Conservation (phyloP, 805 yeast genomes). For the Teunomyces kruisii region DNA sequence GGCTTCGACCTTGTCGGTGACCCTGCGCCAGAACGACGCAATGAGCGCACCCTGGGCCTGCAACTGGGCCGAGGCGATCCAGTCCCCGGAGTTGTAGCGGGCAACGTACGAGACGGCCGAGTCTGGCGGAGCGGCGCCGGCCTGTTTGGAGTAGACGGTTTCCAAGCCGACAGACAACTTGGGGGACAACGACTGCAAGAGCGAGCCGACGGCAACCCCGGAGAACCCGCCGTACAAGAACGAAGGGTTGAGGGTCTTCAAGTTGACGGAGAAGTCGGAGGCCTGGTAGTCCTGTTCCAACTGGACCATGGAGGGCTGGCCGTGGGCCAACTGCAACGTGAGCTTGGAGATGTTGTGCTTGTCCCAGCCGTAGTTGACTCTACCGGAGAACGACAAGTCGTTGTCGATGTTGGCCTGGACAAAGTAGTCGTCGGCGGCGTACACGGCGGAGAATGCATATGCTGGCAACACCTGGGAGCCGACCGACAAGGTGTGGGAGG, state of each 20-base stretch:
- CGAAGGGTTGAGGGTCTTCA: constrained; percentile 90
- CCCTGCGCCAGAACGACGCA: constrained; percentile 92
- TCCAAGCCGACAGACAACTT: constrained; percentile 87
- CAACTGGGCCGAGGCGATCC: constrained; percentile 92
- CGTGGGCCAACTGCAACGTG: constrained; percentile 82
- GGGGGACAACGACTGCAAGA: constrained; percentile 85
- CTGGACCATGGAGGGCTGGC: constrained; percentile 92
- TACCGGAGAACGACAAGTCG: constrained; percentile 80
- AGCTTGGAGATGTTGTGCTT: constrained; percentile 74
- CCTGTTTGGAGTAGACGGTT: constrained; percentile 80
- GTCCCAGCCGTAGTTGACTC: constrained; percentile 90
- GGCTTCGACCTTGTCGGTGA: constrained; percentile 90
- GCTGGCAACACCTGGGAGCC: constrained; percentile 87
- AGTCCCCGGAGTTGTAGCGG: constrained; percentile 82
- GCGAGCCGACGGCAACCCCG: constrained; percentile 90
- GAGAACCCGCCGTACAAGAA: constrained; percentile 70
- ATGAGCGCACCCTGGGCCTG: constrained; percentile 89
- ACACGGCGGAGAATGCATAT: constrained; percentile 87
- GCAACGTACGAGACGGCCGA: constrained; percentile 87
- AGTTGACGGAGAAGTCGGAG: constrained; percentile 80
- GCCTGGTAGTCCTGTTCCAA: constrained; percentile 96
- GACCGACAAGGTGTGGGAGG: constrained; percentile 86
- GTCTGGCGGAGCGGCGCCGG: constrained; percentile 72
- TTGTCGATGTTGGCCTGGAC: constrained; percentile 91
- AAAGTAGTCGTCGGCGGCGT: constrained; percentile 81